These are phyloP conservation scores for Alternaria hordeiaustralica DNA, from an alignment of 2,329 filamentous ascomycete genomes.

Conservation along the genomic window DNA sequence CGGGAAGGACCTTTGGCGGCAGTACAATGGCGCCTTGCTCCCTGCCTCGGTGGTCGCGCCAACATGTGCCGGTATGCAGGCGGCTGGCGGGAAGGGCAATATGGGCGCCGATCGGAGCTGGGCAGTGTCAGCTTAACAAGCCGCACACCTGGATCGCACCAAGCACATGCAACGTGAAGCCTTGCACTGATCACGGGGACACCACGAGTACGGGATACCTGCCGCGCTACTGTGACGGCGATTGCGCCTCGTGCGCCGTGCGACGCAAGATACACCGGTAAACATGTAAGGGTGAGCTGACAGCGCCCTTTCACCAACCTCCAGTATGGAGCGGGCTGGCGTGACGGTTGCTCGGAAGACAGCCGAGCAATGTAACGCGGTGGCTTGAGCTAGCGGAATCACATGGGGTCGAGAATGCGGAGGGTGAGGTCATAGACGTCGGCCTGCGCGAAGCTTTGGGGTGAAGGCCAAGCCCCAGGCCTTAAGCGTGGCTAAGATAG, in stretches of 20 bases:
- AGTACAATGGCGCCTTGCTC: not conserved
- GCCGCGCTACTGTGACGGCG: not conserved
- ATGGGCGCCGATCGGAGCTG: conserved; percentile 2
- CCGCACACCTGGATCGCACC: conserved; percentile 2
- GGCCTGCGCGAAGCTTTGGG: conserved; percentile 9
- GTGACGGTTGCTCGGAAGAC: not conserved
- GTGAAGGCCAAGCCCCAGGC: conserved; percentile 1
- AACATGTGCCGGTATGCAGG: not conserved
- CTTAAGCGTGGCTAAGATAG: conserved; percentile 11
- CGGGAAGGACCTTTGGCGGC: conserved; percentile 2
- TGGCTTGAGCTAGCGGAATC: conserved; percentile 6
- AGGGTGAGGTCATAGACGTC: conserved; percentile 12
- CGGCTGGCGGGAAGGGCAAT: conserved; percentile 8
- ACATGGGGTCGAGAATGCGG: not conserved
- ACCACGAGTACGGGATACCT: not conserved
- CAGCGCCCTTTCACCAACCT: not conserved
- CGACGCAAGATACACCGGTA: not conserved
- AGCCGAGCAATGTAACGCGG: conserved; percentile 7
- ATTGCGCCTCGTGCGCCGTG: not conserved
- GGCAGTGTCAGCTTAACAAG: conserved; percentile 4
- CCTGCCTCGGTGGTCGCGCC: conserved; percentile 3
- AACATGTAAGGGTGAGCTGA: not conserved
- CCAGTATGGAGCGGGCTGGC: not conserved
- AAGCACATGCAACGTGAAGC: not conserved
- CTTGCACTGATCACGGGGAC: conserved; percentile 1